Percentiles rank a stretch among this genome's conserved stretches.
These are phyloP conservation scores for Centella asiatica DNA, from an alignment of 129 eudicot genomes.

Conservation along the genomic window DNA sequence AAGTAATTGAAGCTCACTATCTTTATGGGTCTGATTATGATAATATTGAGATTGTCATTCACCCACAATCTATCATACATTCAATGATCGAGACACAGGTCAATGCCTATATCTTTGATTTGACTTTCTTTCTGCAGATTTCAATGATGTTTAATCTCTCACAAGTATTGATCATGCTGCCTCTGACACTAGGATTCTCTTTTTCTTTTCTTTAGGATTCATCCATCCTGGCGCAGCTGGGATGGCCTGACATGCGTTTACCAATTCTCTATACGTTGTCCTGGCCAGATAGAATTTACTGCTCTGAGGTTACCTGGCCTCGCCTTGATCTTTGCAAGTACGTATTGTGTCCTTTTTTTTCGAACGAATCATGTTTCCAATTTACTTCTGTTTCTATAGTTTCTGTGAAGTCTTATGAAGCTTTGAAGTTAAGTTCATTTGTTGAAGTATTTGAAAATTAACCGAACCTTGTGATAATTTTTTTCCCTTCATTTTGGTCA, in stretches of 20 bases:
- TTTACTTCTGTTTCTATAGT: neutral
- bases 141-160: too few species aligned
- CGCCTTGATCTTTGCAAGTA: constrained; percentile 99
- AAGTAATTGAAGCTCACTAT: constrained; percentile 98
- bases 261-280: constrained; percentile 87
- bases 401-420: too few species aligned
- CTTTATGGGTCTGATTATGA: constrained; percentile 86
- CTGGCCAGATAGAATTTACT: constrained; percentile 89
- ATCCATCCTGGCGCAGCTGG: constrained; percentile 83
- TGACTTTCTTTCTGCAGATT: neutral
- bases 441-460: too few species aligned
- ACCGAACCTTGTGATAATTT: too few species aligned
- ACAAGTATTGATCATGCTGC: too few species aligned
- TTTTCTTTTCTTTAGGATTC: constrained; percentile 53
- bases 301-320: constrained; percentile 98
- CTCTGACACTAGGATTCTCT: neutral
- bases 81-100: constrained; percentile 99
- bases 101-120: neutral
- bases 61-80: constrained; percentile 96
- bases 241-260: constrained; percentile 99
- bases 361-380: neutral
- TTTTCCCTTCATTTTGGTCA: too few species aligned
- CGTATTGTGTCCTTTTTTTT: constrained; percentile 15
- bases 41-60: constrained; percentile 87
- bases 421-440: too few species aligned